phyloP scores from a whole-genome alignment of 2,329 filamentous ascomycete genomes.

The Aspergillus fumigatiaffinis region DNA sequence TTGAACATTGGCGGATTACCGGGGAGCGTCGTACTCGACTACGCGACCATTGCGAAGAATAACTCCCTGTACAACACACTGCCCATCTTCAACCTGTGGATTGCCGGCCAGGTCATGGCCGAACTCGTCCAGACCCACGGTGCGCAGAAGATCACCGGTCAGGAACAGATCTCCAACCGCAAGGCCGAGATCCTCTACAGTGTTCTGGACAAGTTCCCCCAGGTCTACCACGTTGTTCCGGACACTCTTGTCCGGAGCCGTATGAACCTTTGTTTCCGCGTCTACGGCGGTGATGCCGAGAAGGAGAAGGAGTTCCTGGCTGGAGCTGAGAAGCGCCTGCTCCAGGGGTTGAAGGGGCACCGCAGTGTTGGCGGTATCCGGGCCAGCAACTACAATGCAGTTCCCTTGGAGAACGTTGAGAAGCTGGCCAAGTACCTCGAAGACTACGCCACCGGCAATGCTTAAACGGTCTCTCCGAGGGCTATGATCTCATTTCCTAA shows the following conservation, averaged over 20 bases:
- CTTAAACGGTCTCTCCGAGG: background rate
- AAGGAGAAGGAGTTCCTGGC: conserved; percentile 78
- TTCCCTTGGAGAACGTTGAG: conserved; percentile 51
- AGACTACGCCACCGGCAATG: conserved; percentile 47
- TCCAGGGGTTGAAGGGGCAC: conserved; percentile 85
- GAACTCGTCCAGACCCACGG: conserved; percentile 64
- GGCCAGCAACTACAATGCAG: conserved; percentile 84
- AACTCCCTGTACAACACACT: conserved; percentile 95
- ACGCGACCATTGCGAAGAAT: conserved; percentile 82
- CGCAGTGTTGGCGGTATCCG: conserved; percentile 82
- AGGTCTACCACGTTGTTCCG: conserved; percentile 75
- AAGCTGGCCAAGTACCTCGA: conserved; percentile 43
- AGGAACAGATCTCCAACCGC: conserved; percentile 66
- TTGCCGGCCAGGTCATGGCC: conserved; percentile 84
- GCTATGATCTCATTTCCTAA: background rate
- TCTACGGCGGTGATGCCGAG: conserved; percentile 61
- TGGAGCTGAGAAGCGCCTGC: conserved; percentile 62
- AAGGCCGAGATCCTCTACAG: conserved; percentile 77
- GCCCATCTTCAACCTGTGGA: conserved; percentile 88
- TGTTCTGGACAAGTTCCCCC: conserved; percentile 68
- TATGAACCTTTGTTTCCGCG: conserved; percentile 94
- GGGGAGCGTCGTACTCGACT: conserved; percentile 70
- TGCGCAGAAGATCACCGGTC: conserved; percentile 66
- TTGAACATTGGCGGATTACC: conserved; percentile 66
- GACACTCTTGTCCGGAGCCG: conserved; percentile 71